phyloP scores from a whole-genome alignment of 2,329 filamentous ascomycete genomes.

The Verticillium albo-atrum region DNA sequence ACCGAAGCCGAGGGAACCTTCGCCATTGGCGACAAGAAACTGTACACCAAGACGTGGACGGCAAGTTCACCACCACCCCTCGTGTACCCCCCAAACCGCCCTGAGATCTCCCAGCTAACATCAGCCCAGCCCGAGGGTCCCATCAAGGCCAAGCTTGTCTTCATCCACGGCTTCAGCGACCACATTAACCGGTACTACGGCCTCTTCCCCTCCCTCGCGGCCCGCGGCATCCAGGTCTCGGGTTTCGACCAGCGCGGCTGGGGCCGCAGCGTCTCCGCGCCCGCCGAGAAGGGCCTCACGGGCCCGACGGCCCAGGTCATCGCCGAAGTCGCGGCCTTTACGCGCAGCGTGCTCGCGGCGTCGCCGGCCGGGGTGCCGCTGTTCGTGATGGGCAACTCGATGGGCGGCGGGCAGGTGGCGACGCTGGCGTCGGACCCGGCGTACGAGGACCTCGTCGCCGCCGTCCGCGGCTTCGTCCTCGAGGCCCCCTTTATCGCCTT shows the following conservation, averaged over 20 bases:
- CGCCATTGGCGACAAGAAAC: slow-evolving; percentile 34
- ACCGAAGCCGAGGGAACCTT: slow-evolving; percentile 47
- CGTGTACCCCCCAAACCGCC: neutral
- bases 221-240: slow-evolving; percentile 68
- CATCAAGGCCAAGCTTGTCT: slow-evolving; percentile 67
- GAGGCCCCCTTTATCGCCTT: slow-evolving; percentile 79
- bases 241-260: slow-evolving; percentile 86
- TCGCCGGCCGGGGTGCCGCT: slow-evolving; percentile 41
- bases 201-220: slow-evolving; percentile 67
- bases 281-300: slow-evolving; percentile 63
- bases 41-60: slow-evolving; percentile 56
- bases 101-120: slow-evolving; percentile 4
- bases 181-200: slow-evolving; percentile 73
- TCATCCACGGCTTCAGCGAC: slow-evolving; percentile 89
- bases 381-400: slow-evolving; percentile 86
- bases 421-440: slow-evolving; percentile 48
- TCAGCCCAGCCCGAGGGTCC: slow-evolving; percentile 45
- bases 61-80: slow-evolving; percentile 31
- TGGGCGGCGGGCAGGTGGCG: slow-evolving; percentile 79
- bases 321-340: slow-evolving; percentile 73
- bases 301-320: slow-evolving; percentile 71
- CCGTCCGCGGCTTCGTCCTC: slow-evolving; percentile 68
- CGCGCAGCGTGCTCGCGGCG: slow-evolving; percentile 48
- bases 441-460: slow-evolving; percentile 49
- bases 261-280: slow-evolving; percentile 65